Base-by-base conservation (phyloP, 495 filamentous ascomycete species). In the Venustampulla echinocandica region DNA sequence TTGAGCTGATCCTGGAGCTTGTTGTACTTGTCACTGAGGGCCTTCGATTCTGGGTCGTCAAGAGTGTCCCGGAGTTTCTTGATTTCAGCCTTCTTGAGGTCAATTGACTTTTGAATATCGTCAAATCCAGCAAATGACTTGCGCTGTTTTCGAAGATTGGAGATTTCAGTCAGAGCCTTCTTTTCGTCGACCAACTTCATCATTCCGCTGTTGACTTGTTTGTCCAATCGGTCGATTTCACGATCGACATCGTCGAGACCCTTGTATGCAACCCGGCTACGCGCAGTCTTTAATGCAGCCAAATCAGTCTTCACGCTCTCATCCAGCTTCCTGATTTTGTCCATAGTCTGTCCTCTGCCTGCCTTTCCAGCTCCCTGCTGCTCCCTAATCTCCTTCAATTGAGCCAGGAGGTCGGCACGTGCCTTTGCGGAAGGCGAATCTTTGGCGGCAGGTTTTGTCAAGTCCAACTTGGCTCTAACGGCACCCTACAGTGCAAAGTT, bases 151-250 rank as follows among this genome's bases (percentile, higher is more conserved):
- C 84, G 80, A 51, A 96, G 69, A 62, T 65, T 84, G 37, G 82
- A 82, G 45, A 93, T 79, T 53, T 95, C 87, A 15, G 74, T 64
- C 1, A 97, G 71, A 4, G 88, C 85, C 74, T 94, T 96, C 75
- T 86, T 90, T 77, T 97, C 93, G 50, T 97, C 92, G 3, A 96
- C 93, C 45, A 99, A 64, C 58, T 87, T 92, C 81, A 97, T 84
- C 52, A 74, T 84, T 36, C 90, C 87, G 39, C 78, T 74, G 62
- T 92, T 84, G 47, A 96, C 88, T 46, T 86, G 75, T 64, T 80
- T 80, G 45, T 95, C 87, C 37, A 95, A 79, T 13, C 70, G 71
- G 23, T 77, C 70, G 53, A 99, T 90, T 62, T 87, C 78, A 17
- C 69, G 71, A 62, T 97, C 88, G 40, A 97, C 67, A 32, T 97